These are phyloP conservation scores for Aspergillus homomorphus DNA, from an alignment of 495 filamentous ascomycete species.

Conservation along the genomic window DNA sequence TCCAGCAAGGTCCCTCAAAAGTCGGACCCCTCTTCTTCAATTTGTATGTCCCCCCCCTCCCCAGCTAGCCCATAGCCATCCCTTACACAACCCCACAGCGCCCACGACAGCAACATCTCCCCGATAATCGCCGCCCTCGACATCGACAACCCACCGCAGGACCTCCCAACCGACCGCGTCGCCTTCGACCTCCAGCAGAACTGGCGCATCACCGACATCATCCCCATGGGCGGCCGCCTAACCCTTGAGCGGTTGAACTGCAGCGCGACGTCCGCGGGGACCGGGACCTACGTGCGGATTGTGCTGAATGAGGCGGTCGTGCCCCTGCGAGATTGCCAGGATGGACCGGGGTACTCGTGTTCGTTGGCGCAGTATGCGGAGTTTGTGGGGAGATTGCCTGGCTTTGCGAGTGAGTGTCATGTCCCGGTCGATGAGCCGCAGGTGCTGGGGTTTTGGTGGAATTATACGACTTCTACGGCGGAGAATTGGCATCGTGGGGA, in stretches of 20 bases:
- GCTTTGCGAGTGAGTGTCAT: constrained; percentile 15
- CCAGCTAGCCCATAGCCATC: background rate
- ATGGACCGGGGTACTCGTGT: constrained; percentile 25
- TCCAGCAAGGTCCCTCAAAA: constrained; percentile 42
- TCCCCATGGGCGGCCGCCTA: constrained; percentile 49
- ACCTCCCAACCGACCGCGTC: constrained; percentile 43
- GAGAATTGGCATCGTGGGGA: background rate
- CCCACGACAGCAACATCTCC: constrained; percentile 53
- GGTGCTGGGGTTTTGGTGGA: constrained; percentile 27
- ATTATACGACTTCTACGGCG: constrained; percentile 12
- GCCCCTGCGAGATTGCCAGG: constrained; percentile 18
- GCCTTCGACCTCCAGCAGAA: constrained; percentile 25
- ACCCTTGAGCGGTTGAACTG: constrained; percentile 47
- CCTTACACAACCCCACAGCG: constrained; percentile 24
- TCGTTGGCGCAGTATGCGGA: constrained; percentile 17
- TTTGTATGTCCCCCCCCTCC: constrained; percentile 34
- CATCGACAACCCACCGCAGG: constrained; percentile 37
- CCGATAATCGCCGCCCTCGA: constrained; percentile 50
- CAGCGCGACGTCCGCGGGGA: constrained; percentile 31
- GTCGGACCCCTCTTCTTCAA: constrained; percentile 48
- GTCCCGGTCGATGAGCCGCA: constrained; percentile 18
- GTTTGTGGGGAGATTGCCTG: constrained; percentile 14
- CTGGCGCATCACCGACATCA: constrained; percentile 50
- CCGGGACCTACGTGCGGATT: constrained; percentile 22
- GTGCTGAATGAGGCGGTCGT: constrained; percentile 29